Percentiles rank a stretch among this genome's conserved stretches.
These are phyloP conservation scores for Gossypium armourianum DNA, from an alignment of 441 rosid species.

Conservation along the genomic window DNA sequence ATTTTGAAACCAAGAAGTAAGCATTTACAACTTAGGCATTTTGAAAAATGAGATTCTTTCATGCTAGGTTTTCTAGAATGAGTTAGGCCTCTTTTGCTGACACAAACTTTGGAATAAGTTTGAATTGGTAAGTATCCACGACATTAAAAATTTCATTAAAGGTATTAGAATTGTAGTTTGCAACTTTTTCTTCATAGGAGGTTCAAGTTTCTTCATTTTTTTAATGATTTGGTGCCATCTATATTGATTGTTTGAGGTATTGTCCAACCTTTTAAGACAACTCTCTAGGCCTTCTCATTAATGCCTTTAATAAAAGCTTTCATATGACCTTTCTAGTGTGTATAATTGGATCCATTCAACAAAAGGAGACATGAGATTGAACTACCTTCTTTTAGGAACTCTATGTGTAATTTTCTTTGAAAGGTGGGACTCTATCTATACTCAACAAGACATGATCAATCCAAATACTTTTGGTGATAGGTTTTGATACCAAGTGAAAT, in stretches of 20 bases:
- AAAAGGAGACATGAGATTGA: not conserved
- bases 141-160: not conserved
- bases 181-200: not conserved
- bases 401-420: not conserved
- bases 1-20: not conserved
- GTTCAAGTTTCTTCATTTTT: not conserved
- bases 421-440: not conserved
- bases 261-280: not conserved
- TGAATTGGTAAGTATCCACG: not conserved
- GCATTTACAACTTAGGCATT: not conserved
- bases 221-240: not conserved
- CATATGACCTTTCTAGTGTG: not conserved
- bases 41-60: not conserved
- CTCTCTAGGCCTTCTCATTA: not conserved
- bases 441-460: not conserved
- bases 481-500: not conserved
- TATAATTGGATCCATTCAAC: too few relatives aligned
- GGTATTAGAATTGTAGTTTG: not conserved
- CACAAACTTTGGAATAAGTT: not conserved
- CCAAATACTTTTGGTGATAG: not conserved
- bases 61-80: not conserved
- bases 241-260: not conserved
- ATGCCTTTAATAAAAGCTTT: not conserved
- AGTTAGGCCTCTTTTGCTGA: not conserved
- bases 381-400: not conserved